These are phyloP conservation scores for Capsicum rhomboideum DNA, from an alignment of 257 asterid genomes.

Conservation along the genomic window DNA sequence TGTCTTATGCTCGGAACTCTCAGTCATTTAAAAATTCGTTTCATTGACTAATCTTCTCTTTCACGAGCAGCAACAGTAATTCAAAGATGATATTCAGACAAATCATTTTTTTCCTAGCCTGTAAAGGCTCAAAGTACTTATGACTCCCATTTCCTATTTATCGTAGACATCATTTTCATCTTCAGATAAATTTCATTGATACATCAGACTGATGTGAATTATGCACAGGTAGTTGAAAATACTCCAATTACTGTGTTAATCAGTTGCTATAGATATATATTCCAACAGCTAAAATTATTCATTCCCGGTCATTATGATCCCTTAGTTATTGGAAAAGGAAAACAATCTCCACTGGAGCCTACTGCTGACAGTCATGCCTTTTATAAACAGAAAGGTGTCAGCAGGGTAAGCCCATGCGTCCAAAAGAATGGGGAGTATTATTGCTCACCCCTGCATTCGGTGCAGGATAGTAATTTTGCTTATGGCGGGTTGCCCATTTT, in stretches of 20 bases:
- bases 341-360: neutral
- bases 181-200: neutral
- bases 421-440: neutral
- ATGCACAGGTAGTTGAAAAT: neutral
- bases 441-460: neutral
- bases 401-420: neutral
- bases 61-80: neutral
- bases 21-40: neutral
- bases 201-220: neutral
- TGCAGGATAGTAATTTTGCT: neutral
- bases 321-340: neutral
- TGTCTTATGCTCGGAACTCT: neutral
- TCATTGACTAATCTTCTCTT: neutral
- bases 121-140: neutral
- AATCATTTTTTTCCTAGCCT: neutral
- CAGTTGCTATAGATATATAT: neutral
- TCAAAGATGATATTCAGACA: neutral
- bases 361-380: neutral
- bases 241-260: neutral
- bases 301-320: neutral
- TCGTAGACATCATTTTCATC: neutral
- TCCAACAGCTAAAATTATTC: neutral
- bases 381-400: neutral
- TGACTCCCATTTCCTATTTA: neutral
- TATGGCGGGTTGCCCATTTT: neutral